phyloP scores from a whole-genome alignment of 148 eudicot genomes.

The Rhododendron kiyosumense region DNA sequence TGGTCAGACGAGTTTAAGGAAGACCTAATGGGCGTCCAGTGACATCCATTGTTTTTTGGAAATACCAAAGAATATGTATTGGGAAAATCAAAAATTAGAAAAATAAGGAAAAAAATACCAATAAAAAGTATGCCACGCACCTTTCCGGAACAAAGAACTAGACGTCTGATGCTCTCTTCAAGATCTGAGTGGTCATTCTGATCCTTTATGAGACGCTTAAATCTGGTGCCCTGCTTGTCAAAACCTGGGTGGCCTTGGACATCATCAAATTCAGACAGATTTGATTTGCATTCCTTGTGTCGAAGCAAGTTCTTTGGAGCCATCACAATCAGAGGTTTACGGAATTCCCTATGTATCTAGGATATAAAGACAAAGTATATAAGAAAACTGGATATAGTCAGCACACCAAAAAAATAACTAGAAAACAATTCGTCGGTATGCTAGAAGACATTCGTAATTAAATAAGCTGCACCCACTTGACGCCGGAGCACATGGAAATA shows the following conservation, averaged over 20 bases:
- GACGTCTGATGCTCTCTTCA: constrained; percentile 80
- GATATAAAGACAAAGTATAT: constrained; percentile 9
- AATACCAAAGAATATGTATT: not conserved
- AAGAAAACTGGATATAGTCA: constrained; percentile 1
- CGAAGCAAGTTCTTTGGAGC: constrained; percentile 93
- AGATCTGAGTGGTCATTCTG: constrained; percentile 72
- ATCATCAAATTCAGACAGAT: constrained; percentile 94
- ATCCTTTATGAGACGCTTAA: constrained; percentile 89
- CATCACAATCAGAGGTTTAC: constrained; percentile 91
- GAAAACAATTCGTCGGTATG: not conserved
- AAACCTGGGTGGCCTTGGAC: constrained; percentile 87
- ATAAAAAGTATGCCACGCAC: constrained; percentile 22
- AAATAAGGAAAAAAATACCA: not conserved
- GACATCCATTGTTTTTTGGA: not conserved
- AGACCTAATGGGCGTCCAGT: not conserved
- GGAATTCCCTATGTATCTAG: constrained; percentile 88
- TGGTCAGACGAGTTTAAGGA: not conserved
- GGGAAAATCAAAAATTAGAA: not conserved
- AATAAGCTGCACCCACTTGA: constrained; percentile 52
- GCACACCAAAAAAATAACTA: not conserved
- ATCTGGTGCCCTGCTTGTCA: constrained; percentile 89
- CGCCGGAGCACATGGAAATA: constrained; percentile 95
- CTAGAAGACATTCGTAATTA: not conserved
- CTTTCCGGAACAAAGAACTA: constrained; percentile 94
- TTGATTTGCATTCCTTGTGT: constrained; percentile 92